Conservation (phyloP, 2,329 filamentous ascomycete genomes). For the Phialophora tarda region DNA sequence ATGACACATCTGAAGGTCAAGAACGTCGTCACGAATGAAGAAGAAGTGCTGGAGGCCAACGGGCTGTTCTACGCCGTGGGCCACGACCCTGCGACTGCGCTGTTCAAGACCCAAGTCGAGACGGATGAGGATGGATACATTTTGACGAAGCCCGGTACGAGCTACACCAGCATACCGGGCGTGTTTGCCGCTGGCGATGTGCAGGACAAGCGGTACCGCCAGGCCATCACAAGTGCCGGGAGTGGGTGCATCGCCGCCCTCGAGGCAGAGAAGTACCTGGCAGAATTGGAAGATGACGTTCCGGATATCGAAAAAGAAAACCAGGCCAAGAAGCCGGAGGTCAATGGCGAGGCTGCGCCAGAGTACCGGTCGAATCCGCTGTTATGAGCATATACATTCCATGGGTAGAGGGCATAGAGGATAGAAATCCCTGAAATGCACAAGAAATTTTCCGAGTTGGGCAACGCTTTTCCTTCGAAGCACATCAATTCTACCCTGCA, state of each 20-base stretch:
- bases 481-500: conserved; percentile 5
- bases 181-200: conserved; percentile 98
- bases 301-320: conserved; percentile 51
- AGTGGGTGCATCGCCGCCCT: conserved; percentile 94
- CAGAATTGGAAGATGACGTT: conserved; percentile 70
- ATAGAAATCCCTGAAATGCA: not conserved
- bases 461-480: not conserved
- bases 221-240: conserved; percentile 96
- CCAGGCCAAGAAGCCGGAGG: conserved; percentile 56
- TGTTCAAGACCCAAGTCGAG: conserved; percentile 89
- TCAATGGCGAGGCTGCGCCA: conserved; percentile 59
- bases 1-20: conserved; percentile 89
- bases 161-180: conserved; percentile 83
- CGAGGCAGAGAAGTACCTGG: conserved; percentile 91
- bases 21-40: conserved; percentile 74
- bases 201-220: conserved; percentile 97
- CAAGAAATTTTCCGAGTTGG: not conserved
- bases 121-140: conserved; percentile 92
- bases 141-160: conserved; percentile 84
- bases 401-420: not conserved
- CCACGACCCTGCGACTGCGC: conserved; percentile 87
- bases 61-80: conserved; percentile 97
- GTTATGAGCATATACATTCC: conserved; percentile 50
- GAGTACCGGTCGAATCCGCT: conserved; percentile 70
- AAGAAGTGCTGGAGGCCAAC: conserved; percentile 85